phyloP scores from a whole-genome alignment of 2,329 filamentous ascomycete species.

The Xylariales sp. region DNA sequence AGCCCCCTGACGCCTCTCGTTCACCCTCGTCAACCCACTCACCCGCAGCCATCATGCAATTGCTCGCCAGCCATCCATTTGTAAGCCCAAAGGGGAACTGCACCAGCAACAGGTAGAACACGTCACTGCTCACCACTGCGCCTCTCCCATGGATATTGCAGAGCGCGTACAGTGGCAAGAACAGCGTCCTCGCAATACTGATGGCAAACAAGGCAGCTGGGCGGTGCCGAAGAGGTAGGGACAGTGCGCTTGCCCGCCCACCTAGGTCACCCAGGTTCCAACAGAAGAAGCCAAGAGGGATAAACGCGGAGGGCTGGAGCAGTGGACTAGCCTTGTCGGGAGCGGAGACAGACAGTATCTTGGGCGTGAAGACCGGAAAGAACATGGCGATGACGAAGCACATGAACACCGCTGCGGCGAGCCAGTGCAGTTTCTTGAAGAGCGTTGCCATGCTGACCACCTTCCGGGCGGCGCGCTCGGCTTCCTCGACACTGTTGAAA shows the following conservation, averaged over 20 bases:
- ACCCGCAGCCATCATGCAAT: conserved; percentile 85
- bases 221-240: conserved; percentile 49
- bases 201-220: conserved; percentile 66
- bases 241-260: conserved; percentile 64
- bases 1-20: conserved; percentile 82
- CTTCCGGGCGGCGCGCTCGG: conserved; percentile 45
- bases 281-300: conserved; percentile 83
- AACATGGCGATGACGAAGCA: conserved; percentile 88
- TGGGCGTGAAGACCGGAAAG: conserved; percentile 84
- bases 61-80: conserved; percentile 83
- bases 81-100: conserved; percentile 79
- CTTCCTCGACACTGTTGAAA: conserved; percentile 46
- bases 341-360: conserved; percentile 48
- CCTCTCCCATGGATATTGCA: conserved; percentile 82
- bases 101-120: conserved; percentile 81
- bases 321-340: conserved; percentile 46
- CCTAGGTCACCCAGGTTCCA: conserved; percentile 88
- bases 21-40: conserved; percentile 80
- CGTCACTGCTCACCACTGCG: conserved; percentile 69
- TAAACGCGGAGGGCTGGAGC: conserved; percentile 72
- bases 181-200: conserved; percentile 59
- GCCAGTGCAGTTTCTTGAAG: conserved; percentile 73
- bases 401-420: conserved; percentile 70
- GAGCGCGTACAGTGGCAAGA: conserved; percentile 80
- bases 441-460: conserved; percentile 56